Conservation (phyloP, 2,329 filamentous ascomycete species). For the Periconia digitata region DNA sequence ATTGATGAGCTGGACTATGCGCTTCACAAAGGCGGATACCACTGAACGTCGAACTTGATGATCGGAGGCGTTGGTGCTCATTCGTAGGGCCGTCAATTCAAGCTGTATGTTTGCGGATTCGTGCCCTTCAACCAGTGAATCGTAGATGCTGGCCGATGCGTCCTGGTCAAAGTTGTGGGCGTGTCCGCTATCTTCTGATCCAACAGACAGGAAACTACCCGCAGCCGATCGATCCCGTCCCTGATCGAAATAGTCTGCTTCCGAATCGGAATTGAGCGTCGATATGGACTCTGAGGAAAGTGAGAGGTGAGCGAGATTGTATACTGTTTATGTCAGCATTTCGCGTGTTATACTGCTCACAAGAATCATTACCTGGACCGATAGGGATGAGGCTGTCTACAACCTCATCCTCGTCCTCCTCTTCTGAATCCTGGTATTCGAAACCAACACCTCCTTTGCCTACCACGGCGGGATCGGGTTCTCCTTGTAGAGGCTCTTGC, state of each 20-base stretch:
- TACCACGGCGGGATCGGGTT: constrained; percentile 56
- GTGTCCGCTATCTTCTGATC: constrained; percentile 60
- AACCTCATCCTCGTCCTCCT: constrained; percentile 63
- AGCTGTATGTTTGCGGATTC: constrained; percentile 84
- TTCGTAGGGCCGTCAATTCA: constrained; percentile 90
- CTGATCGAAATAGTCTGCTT: constrained; percentile 46
- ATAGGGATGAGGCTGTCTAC: constrained; percentile 43
- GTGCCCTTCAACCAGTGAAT: constrained; percentile 73
- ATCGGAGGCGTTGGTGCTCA: constrained; percentile 88
- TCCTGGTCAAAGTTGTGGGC: constrained; percentile 78
- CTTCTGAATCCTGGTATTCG: constrained; percentile 60
- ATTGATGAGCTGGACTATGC: constrained; percentile 70
- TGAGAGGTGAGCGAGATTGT: constrained; percentile 52
- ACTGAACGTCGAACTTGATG: constrained; percentile 85
- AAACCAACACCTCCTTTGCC: constrained; percentile 63
- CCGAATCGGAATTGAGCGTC: constrained; percentile 59
- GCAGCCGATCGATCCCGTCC: constrained; percentile 61
- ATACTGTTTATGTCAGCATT: constrained; percentile 43
- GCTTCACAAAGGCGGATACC: constrained; percentile 80
- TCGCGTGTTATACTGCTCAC: neutral
- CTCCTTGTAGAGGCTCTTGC: constrained; percentile 37
- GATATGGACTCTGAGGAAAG: constrained; percentile 62
- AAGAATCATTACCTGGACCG: constrained; percentile 30
- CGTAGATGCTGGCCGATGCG: constrained; percentile 81
- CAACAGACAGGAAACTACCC: constrained; percentile 72